Conservation (phyloP, 768 basidiomycete species). For the Coprinellus aureogranulatus region DNA sequence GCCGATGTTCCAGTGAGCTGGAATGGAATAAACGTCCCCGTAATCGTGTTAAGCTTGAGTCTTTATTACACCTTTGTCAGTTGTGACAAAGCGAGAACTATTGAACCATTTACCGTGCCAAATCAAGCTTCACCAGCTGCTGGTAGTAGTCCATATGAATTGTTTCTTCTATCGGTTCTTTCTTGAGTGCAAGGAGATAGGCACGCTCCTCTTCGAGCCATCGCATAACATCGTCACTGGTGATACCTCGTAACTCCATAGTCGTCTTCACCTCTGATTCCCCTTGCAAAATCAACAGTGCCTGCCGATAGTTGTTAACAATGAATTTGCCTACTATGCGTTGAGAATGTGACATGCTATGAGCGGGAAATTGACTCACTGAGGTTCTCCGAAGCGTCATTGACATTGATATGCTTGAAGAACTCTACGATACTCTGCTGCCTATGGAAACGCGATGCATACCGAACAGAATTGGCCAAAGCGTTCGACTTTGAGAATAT, state of each 20-base stretch:
- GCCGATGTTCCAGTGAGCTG: too few relatives aligned
- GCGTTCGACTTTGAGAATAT: conserved; percentile 23
- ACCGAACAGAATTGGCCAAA: conserved; percentile 13
- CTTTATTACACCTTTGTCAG: too few relatives aligned
- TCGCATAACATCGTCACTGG: conserved; percentile 5
- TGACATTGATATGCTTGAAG: neutral
- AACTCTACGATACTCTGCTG: conserved; percentile 7
- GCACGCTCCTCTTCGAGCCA: conserved; percentile 21
- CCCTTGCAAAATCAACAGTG: conserved; percentile 15
- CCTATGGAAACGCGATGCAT: conserved; percentile 9
- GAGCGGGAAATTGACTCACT: conserved; percentile 1
- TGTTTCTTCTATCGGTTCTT: conserved; percentile 16
- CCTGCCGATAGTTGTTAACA: conserved; percentile 21
- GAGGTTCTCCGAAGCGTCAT: neutral
- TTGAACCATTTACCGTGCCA: too few relatives aligned
- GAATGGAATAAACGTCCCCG: too few relatives aligned
- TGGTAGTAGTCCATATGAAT: conserved; percentile 17
- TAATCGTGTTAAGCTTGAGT: too few relatives aligned
- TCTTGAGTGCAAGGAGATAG: conserved; percentile 14
- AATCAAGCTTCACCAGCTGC: conserved; percentile 9
- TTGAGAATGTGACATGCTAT: neutral
- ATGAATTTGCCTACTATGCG: conserved; percentile 7
- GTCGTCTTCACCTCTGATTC: neutral
- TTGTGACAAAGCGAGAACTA: too few relatives aligned
- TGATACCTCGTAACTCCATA: conserved; percentile 11